These are phyloP conservation scores for Xerocomellus chrysenteron DNA, from an alignment of 768 basidiomycete genomes.

Conservation along the genomic window DNA sequence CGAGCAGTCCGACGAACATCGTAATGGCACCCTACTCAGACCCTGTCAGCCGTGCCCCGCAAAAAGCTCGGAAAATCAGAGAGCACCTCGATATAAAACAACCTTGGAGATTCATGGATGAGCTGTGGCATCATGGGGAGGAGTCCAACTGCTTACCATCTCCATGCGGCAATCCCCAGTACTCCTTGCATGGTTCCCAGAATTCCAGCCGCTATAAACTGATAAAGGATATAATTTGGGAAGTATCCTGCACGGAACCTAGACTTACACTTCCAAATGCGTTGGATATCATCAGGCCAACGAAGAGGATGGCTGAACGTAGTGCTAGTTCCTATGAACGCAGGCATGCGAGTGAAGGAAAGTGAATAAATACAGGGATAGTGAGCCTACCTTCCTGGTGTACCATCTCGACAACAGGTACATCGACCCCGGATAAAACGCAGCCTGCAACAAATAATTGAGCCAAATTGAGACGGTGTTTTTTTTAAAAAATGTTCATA, in stretches of 20 bases:
- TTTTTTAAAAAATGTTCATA: constrained; percentile 7
- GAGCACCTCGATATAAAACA: constrained; percentile 66
- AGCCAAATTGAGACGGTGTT: no score
- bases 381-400: constrained; percentile 36
- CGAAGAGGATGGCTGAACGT: constrained; percentile 59
- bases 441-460: constrained; percentile 37
- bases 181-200: constrained; percentile 66
- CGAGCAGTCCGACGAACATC: constrained; percentile 52
- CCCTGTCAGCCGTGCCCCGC: not conserved
- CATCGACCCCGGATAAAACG: constrained; percentile 61
- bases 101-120: constrained; percentile 36
- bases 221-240: not conserved
- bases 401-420: constrained; percentile 55
- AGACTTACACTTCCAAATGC: constrained; percentile 63
- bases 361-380: not conserved
- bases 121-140: not conserved
- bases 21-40: constrained; percentile 57
- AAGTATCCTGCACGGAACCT: not conserved
- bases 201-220: constrained; percentile 77
- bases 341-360: not conserved
- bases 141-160: constrained; percentile 47
- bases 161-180: constrained; percentile 66
- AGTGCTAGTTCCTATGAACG: constrained; percentile 57
- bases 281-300: constrained; percentile 60
- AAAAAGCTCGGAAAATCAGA: not conserved